Conservation (phyloP, 2,329 filamentous ascomycete genomes). For the Ascosphaera apis region DNA sequence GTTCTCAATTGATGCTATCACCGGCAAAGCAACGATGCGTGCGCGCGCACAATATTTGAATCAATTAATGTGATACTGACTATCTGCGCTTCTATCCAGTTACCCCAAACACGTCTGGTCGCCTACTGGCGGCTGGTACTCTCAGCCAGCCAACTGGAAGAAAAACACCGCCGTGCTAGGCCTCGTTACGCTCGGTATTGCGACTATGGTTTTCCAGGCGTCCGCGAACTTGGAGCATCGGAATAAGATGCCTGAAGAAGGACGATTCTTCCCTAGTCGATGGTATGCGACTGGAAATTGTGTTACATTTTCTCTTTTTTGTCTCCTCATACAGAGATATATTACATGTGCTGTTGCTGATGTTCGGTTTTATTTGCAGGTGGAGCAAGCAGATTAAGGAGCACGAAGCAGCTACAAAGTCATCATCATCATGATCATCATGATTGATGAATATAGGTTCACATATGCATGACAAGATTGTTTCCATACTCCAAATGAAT, state of each 20-base stretch:
- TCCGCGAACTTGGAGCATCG: slow-evolving; percentile 54
- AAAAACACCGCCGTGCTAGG: slow-evolving; percentile 63
- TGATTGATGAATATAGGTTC: no score
- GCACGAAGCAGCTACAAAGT: slow-evolving; percentile 25
- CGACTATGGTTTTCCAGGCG: slow-evolving; percentile 43
- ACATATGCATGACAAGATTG: no score
- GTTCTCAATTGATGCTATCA: no score
- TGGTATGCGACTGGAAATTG: slow-evolving; percentile 36
- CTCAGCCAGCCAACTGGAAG: slow-evolving; percentile 87
- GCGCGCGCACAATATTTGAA: slow-evolving; percentile 1
- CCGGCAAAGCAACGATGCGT: slow-evolving; percentile 4
- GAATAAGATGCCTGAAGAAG: slow-evolving; percentile 51
- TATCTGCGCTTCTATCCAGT: slow-evolving; percentile 23
- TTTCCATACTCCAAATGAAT: no score
- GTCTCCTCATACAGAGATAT: slow-evolving; percentile 2
- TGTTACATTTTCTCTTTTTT: slow-evolving; percentile 2
- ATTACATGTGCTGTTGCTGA: slow-evolving; percentile 10
- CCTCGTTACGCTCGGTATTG: slow-evolving; percentile 43
- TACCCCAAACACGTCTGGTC: slow-evolving; percentile 99
- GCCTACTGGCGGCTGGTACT: slow-evolving; percentile 91
- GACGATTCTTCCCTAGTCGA: slow-evolving; percentile 64
- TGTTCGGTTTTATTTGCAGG: slow-evolving; percentile 17
- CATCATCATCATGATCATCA: no score
- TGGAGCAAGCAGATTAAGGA: slow-evolving; percentile 52
- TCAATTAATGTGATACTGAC: slow-evolving; percentile 3